Conservation (phyloP, 176 grass and related monocot species). For the maize (Zea mays) region Zm-B73-REFERENCE-NAM-5.0 NC_050098.1:2340001-2340500, state of each 20-base stretch:
- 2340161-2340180: not conserved
- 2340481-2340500: not conserved
- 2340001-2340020: too few relatives aligned
- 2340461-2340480: not conserved
- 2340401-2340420: not conserved
- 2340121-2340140: slow-evolving; percentile 34
- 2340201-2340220: slow-evolving; percentile 32
- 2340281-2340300: not conserved
- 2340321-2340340: not conserved
- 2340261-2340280: not conserved
- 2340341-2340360: not conserved
- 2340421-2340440: not conserved
- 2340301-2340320: not conserved
- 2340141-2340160: slow-evolving; percentile 9
- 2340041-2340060: not conserved
- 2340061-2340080: too few relatives aligned
- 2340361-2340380: not conserved
- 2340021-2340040: too few relatives aligned
- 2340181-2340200: not conserved
- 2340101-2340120: slow-evolving; percentile 43
- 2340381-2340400: not conserved
- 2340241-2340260: slow-evolving; percentile 28
- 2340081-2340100: not conserved
- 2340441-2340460: not conserved
- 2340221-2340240: slow-evolving; percentile 29